Percentiles rank a stretch among this genome's conserved stretches.
Conservation (phyloP, 139 green algal species). For the Tetradesmus lagerheimii region DNA sequence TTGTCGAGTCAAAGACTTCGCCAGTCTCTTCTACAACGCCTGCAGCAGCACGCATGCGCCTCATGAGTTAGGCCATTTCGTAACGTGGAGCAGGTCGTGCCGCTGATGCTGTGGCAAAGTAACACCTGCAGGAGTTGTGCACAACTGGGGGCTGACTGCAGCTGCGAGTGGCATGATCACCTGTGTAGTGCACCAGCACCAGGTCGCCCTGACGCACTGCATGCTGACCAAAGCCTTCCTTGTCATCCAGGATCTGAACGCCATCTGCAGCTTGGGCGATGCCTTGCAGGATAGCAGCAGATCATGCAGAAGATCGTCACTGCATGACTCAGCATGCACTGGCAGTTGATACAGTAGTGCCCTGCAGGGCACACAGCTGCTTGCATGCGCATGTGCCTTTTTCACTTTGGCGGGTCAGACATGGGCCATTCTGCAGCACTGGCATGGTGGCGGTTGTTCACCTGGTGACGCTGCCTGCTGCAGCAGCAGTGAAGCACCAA, state of each 20-base stretch:
- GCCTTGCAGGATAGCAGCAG: neutral
- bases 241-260: conserved; percentile 9
- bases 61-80: too few species aligned
- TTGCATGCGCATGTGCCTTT: too few species aligned
- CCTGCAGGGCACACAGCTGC: too few species aligned
- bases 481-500: neutral
- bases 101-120: neutral
- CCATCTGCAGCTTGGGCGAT: neutral
- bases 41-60: neutral
- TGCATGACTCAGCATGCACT: neutral
- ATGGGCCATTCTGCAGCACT: neutral
- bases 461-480: neutral
- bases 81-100: too few species aligned
- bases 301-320: neutral
- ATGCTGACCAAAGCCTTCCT: conserved; percentile 27
- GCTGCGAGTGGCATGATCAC: neutral
- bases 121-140: neutral
- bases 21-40: neutral
- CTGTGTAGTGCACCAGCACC: conserved; percentile 38
- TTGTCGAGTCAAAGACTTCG: conserved; percentile 34
- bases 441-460: neutral
- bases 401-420: too few species aligned
- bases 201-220: conserved; percentile 4
- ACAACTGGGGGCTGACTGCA: neutral
- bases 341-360: neutral